Base-by-base conservation (phyloP, 192 early-diverging fungal species). In the Coemansia reversa region DNA sequence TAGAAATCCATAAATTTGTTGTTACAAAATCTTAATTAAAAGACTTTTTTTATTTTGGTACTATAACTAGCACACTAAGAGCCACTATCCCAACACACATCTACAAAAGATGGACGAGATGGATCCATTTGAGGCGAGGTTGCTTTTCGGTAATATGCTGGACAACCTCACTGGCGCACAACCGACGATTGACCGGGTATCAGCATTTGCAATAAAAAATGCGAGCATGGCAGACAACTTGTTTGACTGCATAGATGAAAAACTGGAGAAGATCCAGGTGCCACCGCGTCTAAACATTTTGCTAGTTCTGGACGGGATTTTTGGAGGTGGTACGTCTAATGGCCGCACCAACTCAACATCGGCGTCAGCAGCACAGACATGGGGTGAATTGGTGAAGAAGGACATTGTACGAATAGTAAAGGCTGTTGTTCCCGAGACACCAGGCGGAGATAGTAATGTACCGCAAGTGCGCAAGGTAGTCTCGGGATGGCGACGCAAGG, bases 111-210 rank as follows among this genome's bases (percentile, higher is more conserved):
- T 79, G 76, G 81, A 83, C 52, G 81, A 78, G 16, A 77, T 75
- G 35, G 81, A 83, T 32, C 81, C 81, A 7, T 83, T 83, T 51
- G 81, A 83, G 64, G 75, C 75, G 2, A 68, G 81, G 27, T 39
- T 83, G 47, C 62, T 77, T 12, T 85, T 85, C 59, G 75, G 76
- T 52, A 79, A 76, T 57, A 76, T 79, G 72, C 70, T 85, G 23
- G 74, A 72, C 58, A 78, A 76, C 55, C 62, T 83, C 18, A 71
- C 79, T 1, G 72, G 75, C 14, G 68, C 81, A 7, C 70, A 75
- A 49, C 75, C 80, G 8, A 72, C 71, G 5, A 76, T 81, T 35
- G 70, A 81, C 58, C 60, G 73, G 6, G 74, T 79, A 22, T 57
- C 72, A 23, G 35, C 52, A 16, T 85, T 79, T 55, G 84, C 79